A percentile compares a stretch with the other conserved stretches of the same genome.
phyloP scores from a whole-genome alignment of 2,329 filamentous ascomycete genomes.

The Berkeleyomyces rouxiae region DNA sequence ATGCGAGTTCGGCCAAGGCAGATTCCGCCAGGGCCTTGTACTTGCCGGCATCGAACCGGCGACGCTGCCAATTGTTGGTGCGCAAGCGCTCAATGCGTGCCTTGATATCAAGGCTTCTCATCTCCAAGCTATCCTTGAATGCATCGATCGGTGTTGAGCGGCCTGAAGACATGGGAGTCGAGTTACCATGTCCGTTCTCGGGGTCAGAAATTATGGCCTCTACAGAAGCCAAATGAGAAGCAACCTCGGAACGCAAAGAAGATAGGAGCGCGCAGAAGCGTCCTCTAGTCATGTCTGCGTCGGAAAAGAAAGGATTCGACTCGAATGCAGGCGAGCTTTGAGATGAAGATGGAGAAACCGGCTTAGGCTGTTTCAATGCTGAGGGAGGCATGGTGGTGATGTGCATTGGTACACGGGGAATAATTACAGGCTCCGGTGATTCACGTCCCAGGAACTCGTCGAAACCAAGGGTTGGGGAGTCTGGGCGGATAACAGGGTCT shows the following conservation, averaged over 20 bases:
- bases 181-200: conserved; percentile 3
- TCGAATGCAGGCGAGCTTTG: conserved; percentile 1
- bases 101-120: conserved; percentile 27
- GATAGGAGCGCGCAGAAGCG: conserved; percentile 34
- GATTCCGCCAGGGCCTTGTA: conserved; percentile 37
- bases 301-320: conserved; percentile 20
- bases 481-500: conserved; percentile 36
- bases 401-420: conserved; percentile 10
- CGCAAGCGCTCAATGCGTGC: conserved; percentile 38
- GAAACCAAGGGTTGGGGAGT: conserved; percentile 43
- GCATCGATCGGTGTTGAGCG: conserved; percentile 14
- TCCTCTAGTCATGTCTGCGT: conserved; percentile 26
- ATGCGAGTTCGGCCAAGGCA: conserved; percentile 33
- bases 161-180: conserved; percentile 11
- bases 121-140: conserved; percentile 21
- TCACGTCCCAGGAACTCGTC: conserved; percentile 24
- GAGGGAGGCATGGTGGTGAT: conserved; percentile 13
- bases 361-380: conserved; percentile 12
- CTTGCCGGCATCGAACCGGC: conserved; percentile 35
- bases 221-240: conserved; percentile 30
- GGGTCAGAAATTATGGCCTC: conserved; percentile 23
- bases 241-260: conserved; percentile 32
- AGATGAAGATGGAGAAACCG: conserved; percentile 3
- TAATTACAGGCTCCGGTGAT: conserved; percentile 13
- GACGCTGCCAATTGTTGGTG: conserved; percentile 37